Evolutionary conservation across 73 alveolate genomes (phyloP), one percentile per base, ranked within the genome.

Genomic region (Paramecium biaurelia): DNA sequence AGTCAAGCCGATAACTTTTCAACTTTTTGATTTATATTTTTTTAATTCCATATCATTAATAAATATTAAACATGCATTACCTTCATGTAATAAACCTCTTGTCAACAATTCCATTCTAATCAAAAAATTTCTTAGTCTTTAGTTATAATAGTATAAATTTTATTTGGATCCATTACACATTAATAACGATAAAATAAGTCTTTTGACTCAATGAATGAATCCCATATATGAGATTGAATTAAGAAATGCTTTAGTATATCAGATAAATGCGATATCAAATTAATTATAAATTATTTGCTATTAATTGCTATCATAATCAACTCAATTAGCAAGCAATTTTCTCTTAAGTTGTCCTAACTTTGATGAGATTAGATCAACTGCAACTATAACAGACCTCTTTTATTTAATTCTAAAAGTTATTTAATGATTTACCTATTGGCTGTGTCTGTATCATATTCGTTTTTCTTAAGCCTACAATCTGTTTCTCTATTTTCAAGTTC

Each of bases 311-410:
- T 58, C 23, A 58, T 58, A 58, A 58, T 58, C 7, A 58, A 23
- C 11, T 58, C 76, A 58, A 58, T 58, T 58, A 24, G 76, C 85
- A 70, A 70, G 85, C 85, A 70, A 70, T 70, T 70, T 30, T 76
- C 70, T 76, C 89, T 76, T 76, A 21, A 76, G 70, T 76, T 76
- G 70, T 37, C 89, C 89, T 76, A 76, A 76, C 47, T 76, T 76
- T 20, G 89, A 76, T 4, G 89, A 41, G 70, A 76, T 76, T 43
- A 76, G 47, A 76, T 76, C 89, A 76, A 76, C 89, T 18, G 89
- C 89, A 76, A 76, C 89, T 37, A 30, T 74, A 21, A 76, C 47
- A 76, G 10, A 45, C 12, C 47, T 76, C 70, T 76, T 76, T 43
- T 76, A 38, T 38, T 43, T 21, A 76, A 76, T 43, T 76, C 89